Evolutionary conservation across 495 filamentous ascomycete species (phyloP), one percentile per base, ranked within the genome.

Genomic region (Aspergillus egyptiacus): DNA sequence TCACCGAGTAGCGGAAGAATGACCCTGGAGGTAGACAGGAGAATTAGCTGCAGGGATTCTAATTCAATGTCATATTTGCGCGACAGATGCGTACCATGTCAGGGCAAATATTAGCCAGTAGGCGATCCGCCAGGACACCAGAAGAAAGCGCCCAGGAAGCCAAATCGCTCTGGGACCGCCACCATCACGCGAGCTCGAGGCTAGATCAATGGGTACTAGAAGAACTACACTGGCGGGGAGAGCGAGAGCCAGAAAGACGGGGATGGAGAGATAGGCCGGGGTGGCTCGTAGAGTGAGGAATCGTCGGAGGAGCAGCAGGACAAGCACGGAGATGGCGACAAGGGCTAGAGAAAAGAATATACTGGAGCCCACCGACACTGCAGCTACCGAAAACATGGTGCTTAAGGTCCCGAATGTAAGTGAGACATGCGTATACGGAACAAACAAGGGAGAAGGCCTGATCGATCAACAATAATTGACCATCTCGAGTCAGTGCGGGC

Each of bases 71-170:
- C 24, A 30, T 3, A 40, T 37, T 11, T 36, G 13, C 17, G 15
- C 11, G 17, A 11, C 8, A 33, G 20, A n/a, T 14, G 55, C 71
- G 32, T 71, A 91, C 91, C 93, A 98, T 28, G 93, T 97, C 57
- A 98, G 73, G 38, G 80, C 79, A 61, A 98, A 98, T 19, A 91
- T 96, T 35, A 98, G 72, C 93, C 93, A 98, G 69, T 98, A 98
- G 25, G 85, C 82, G 41, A 97, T 87, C 46, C 91, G 77, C 93
- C 93, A 98, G 54, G 80, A 82, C 5, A 96, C 85, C 53, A 89
- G 73, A 34, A 95, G 69, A 27, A 86, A 73, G 23, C 78, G 70
- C 48, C 83, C 74, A 6, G 87, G 83, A 14, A 83, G 63, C 79
- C 79, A 82, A 41, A 84, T 81, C 20, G 82, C 82, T 53, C 80